Evolutionary conservation across 495 filamentous ascomycete genomes (phyloP).

Genomic region (Daldinia concentrica): DNA sequence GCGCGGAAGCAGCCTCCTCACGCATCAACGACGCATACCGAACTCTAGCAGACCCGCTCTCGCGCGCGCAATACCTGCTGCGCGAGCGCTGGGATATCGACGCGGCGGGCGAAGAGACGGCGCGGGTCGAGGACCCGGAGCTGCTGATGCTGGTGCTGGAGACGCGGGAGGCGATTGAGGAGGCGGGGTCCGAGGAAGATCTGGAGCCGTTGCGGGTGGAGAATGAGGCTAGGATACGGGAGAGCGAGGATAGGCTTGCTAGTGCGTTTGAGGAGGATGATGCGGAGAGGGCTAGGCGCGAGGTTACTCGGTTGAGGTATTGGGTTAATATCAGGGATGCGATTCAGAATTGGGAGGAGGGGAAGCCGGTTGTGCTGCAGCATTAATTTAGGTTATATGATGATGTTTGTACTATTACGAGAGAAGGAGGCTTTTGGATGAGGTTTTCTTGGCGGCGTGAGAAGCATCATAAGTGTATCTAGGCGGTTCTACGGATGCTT

Average conservation of each 20-base stretch:
- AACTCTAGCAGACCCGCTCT: slow-evolving; percentile 78
- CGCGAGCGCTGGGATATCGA: slow-evolving; percentile 71
- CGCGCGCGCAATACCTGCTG: slow-evolving; percentile 86
- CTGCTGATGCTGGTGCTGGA: slow-evolving; percentile 90
- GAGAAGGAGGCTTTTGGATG: too few relatives aligned
- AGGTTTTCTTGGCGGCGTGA: too few relatives aligned
- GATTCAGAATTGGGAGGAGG: slow-evolving; percentile 82
- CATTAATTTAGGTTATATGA: slow-evolving; percentile 55
- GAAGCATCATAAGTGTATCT: too few relatives aligned
- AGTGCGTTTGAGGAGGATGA: slow-evolving; percentile 72
- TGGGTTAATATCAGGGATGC: slow-evolving; percentile 90
- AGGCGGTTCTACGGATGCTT: too few relatives aligned
- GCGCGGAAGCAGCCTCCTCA: slow-evolving; percentile 76
- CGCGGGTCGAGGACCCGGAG: slow-evolving; percentile 73
- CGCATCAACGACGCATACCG: slow-evolving; percentile 90
- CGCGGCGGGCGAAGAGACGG: slow-evolving; percentile 77
- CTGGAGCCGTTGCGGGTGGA: slow-evolving; percentile 66
- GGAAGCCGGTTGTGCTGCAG: slow-evolving; percentile 70
- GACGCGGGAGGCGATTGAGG: slow-evolving; percentile 84
- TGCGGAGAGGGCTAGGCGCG: slow-evolving; percentile 69
- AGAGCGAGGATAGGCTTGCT: slow-evolving; percentile 67
- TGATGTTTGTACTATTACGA: too few relatives aligned
- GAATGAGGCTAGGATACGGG: slow-evolving; percentile 73
- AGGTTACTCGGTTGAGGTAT: slow-evolving; percentile 83
- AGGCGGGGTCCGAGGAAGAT: slow-evolving; percentile 69